Conservation (phyloP, 2,329 filamentous ascomycete genomes). For the Phialophora verrucosa region DNA sequence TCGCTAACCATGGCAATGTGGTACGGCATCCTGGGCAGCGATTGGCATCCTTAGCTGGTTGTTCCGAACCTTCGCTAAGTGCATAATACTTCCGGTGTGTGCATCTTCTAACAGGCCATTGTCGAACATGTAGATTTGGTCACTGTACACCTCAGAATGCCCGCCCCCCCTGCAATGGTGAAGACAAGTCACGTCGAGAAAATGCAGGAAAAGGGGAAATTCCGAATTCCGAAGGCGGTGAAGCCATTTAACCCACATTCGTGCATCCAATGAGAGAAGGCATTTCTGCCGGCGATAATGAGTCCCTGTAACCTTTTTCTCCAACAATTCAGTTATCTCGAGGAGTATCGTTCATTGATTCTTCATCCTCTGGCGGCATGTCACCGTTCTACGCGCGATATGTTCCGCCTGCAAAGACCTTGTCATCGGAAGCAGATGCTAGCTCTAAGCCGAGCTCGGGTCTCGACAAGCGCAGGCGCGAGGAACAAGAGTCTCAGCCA, state of each 20-base stretch:
- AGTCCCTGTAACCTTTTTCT: slow-evolving; percentile 13
- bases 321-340: slow-evolving; percentile 13
- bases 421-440: background rate
- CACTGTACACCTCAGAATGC: background rate
- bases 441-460: background rate
- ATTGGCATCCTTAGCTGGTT: background rate
- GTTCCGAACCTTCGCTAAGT: background rate
- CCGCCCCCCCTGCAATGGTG: background rate
- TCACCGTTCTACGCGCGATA: slow-evolving; percentile 56
- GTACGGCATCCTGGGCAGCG: slow-evolving; percentile 62
- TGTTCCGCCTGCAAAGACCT: slow-evolving; percentile 46
- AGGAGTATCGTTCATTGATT: background rate
- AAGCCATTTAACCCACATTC: background rate
- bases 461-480: slow-evolving; percentile 41
- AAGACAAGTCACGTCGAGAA: background rate
- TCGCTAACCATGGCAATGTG: slow-evolving; percentile 94
- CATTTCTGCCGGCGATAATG: slow-evolving; percentile 20
- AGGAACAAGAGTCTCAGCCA: slow-evolving; percentile 39
- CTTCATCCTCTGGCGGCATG: slow-evolving; percentile 45
- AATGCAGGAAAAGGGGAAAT: background rate
- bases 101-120: background rate
- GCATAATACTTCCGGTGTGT: background rate
- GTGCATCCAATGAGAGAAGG: background rate
- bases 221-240: slow-evolving; percentile 16
- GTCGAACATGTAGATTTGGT: background rate